phyloP scores from a whole-genome alignment of 495 filamentous ascomycete species.

The Neurospora terricola region DNA sequence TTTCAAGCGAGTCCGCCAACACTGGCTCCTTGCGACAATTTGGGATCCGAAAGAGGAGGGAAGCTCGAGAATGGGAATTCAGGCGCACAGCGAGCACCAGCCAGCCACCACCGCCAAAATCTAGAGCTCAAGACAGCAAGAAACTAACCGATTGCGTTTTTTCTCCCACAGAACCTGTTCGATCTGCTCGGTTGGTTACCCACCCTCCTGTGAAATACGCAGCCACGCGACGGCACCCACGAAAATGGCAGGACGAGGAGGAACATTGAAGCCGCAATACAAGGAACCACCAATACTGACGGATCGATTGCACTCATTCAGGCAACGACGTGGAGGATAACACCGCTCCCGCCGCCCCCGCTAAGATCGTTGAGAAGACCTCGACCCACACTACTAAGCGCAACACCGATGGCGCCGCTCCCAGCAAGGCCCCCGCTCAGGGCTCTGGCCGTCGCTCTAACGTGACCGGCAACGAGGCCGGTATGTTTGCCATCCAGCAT shows the following conservation, averaged over 20 bases:
- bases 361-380: slow-evolving; percentile 80
- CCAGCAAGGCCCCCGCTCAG: slow-evolving; percentile 35
- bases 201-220: slow-evolving; percentile 5
- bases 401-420: slow-evolving; percentile 70
- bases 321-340: slow-evolving; percentile 86
- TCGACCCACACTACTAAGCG: slow-evolving; percentile 73
- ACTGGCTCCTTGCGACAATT: neutral
- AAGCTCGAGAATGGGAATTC: neutral
- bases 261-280: slow-evolving; percentile 18
- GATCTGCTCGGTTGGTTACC: slow-evolving; percentile 66
- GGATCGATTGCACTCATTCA: slow-evolving; percentile 16
- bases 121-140: slow-evolving; percentile 1
- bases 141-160: slow-evolving; percentile 14
- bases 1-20: slow-evolving; percentile 3
- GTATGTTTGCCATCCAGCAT: slow-evolving; percentile 34
- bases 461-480: slow-evolving; percentile 67
- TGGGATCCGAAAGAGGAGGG: slow-evolving; percentile 2
- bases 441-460: slow-evolving; percentile 41
- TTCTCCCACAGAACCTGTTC: slow-evolving; percentile 59
- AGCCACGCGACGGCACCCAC: slow-evolving; percentile 4
- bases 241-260: neutral
- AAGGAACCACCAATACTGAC: slow-evolving; percentile 14
- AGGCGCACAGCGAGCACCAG: neutral
- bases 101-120: neutral
- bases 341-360: slow-evolving; percentile 65